Evolutionary conservation across 2,329 filamentous ascomycete genomes (phyloP).

Genomic region (Neofusicoccum cordaticola): DNA sequence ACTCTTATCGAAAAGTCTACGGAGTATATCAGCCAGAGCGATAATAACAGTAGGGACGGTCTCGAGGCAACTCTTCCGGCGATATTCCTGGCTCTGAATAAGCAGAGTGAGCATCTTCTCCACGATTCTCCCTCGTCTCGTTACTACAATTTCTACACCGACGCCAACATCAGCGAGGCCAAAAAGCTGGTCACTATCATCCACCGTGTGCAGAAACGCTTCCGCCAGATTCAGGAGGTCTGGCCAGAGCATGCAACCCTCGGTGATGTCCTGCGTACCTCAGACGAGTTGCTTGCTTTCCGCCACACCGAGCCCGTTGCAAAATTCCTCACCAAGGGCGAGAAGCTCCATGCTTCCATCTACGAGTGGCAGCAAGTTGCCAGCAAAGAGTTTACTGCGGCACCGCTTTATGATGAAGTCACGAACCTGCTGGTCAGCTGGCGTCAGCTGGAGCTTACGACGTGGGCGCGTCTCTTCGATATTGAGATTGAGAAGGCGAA

Average conservation of each 20-base stretch:
- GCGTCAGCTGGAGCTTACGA: constrained; percentile 86
- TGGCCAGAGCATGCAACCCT: constrained; percentile 77
- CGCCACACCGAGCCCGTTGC: constrained; percentile 79
- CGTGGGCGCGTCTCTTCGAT: constrained; percentile 86
- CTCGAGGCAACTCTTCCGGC: constrained; percentile 60
- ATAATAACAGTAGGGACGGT: constrained; percentile 24
- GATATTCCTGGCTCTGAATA: constrained; percentile 63
- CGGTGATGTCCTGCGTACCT: constrained; percentile 71
- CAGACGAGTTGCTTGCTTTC: constrained; percentile 72
- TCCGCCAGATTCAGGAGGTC: constrained; percentile 62
- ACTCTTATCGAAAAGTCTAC: not conserved
- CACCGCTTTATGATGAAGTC: constrained; percentile 69
- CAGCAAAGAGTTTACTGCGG: constrained; percentile 71
- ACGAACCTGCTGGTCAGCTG: constrained; percentile 81
- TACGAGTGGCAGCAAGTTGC: constrained; percentile 96
- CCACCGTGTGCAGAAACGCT: constrained; percentile 66
- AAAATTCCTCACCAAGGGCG: constrained; percentile 78
- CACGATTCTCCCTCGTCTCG: constrained; percentile 31
- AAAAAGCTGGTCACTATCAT: constrained; percentile 70
- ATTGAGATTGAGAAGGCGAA: constrained; percentile 74
- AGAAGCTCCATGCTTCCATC: constrained; percentile 80
- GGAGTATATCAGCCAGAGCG: constrained; percentile 26
- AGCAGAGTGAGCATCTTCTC: constrained; percentile 50
- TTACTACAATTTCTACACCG: constrained; percentile 83
- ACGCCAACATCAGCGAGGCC: constrained; percentile 73